Conservation (phyloP, 176 grass and related monocot species). For the Hordeum marinum region DNA sequence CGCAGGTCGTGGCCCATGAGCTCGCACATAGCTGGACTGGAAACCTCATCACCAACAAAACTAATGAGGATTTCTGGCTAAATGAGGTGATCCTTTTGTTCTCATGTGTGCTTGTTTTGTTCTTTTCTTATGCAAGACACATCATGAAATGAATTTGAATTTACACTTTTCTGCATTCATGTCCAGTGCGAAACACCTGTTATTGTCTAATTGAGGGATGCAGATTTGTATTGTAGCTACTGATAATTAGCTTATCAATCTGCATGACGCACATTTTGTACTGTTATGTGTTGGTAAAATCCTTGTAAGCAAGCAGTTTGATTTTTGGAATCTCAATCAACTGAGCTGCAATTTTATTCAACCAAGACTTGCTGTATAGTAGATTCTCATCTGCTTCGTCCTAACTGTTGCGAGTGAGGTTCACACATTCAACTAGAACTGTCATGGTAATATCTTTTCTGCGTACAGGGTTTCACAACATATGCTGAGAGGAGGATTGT, state of each 20-base stretch:
- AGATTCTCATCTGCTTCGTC: background rate
- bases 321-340: background rate
- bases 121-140: background rate
- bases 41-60: constrained; percentile 95
- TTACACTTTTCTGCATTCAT: background rate
- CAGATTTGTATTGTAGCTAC: background rate
- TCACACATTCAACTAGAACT: background rate
- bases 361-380: background rate
- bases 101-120: background rate
- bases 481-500: constrained; percentile 98
- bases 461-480: constrained; percentile 73
- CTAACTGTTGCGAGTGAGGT: background rate
- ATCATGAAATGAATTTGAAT: background rate
- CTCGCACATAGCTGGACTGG: constrained; percentile 94
- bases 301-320: background rate
- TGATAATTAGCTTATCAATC: background rate
- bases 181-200: background rate
- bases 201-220: background rate
- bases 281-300: background rate
- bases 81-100: constrained; percentile 54
- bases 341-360: background rate
- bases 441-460: background rate
- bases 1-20: constrained; percentile 86
- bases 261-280: background rate
- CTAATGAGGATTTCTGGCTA: constrained; percentile 95